phyloP scores from a whole-genome alignment of 768 basidiomycete genomes.

The Phanerochaete sordida region DNA sequence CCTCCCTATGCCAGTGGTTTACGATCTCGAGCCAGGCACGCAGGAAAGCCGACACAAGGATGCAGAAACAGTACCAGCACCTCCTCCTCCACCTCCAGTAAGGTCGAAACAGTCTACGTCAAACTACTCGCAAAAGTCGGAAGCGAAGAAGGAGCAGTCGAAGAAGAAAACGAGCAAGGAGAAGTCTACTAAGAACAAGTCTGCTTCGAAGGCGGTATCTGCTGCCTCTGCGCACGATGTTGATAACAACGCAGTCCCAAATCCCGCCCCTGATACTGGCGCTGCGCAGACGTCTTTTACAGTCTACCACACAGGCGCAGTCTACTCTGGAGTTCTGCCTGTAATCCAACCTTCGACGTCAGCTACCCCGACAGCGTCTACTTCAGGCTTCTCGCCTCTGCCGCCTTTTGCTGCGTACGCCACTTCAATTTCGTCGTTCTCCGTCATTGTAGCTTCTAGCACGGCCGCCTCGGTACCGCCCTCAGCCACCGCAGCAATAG shows the following conservation, averaged over 20 bases:
- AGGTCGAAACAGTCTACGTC: too few species aligned
- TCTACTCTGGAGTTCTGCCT: conserved; percentile 25
- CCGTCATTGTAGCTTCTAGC: background rate
- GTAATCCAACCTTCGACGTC: conserved; percentile 12
- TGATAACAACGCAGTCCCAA: conserved; percentile 39
- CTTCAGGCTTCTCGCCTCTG: conserved; percentile 18
- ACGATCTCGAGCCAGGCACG: background rate
- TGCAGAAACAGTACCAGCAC: conserved; percentile 1
- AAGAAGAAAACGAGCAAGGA: conserved; percentile 3
- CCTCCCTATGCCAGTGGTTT: background rate
- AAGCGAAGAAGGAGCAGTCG: conserved; percentile 2
- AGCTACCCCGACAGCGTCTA: conserved; percentile 6
- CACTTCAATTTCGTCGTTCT: conserved; percentile 1
- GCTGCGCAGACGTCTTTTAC: background rate
- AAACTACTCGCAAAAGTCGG: conserved; percentile 10
- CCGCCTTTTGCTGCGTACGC: conserved; percentile 16
- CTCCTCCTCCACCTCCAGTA: background rate
- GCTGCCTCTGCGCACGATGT: conserved; percentile 11
- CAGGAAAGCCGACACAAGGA: background rate
- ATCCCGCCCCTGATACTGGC: conserved; percentile 45
- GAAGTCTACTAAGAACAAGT: conserved; percentile 9
- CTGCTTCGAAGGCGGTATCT: background rate
- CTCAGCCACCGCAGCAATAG: too few species aligned
- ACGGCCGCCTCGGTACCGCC: conserved; percentile 4
- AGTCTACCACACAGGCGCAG: background rate